phyloP scores from a whole-genome alignment of 2,329 filamentous ascomycete genomes.

The Albifimbria verrucaria region DNA sequence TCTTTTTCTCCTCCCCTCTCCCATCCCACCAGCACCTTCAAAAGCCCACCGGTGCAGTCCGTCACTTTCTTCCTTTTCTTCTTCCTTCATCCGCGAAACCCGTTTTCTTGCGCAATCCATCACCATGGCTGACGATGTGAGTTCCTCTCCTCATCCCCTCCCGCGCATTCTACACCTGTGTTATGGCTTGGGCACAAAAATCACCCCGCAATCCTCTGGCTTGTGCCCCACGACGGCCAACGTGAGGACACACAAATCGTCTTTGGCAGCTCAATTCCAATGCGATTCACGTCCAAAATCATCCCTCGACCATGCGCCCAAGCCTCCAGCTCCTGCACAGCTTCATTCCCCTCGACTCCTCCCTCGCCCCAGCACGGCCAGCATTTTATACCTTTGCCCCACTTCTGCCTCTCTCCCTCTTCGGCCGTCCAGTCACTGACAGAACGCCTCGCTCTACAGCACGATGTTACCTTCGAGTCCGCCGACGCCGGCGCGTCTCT shows the following conservation, averaged over 20 bases:
- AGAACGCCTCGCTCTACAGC: conserved; percentile 39
- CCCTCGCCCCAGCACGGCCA: too few species aligned
- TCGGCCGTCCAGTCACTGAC: conserved; percentile 3
- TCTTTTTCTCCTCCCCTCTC: conserved; percentile 24
- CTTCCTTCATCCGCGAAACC: conserved; percentile 21
- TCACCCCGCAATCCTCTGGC: conserved; percentile 45
- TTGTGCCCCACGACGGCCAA: conserved; percentile 31
- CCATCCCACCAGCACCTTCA: conserved; percentile 21
- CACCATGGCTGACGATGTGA: conserved; percentile 60
- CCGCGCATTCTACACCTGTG: conserved; percentile 16
- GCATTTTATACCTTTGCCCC: too few species aligned
- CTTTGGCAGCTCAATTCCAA: not conserved
- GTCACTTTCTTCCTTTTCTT: conserved; percentile 21
- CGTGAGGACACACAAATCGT: not conserved
- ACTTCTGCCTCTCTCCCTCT: too few species aligned
- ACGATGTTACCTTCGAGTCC: conserved; percentile 77
- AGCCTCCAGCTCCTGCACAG: too few species aligned
- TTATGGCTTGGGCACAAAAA: conserved; percentile 25
- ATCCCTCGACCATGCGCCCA: conserved; percentile 9
- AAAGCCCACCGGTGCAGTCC: conserved; percentile 15
- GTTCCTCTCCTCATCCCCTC: conserved; percentile 20
- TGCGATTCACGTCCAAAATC: not conserved
- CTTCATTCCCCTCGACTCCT: too few species aligned
- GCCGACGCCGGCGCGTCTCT: conserved; percentile 93
- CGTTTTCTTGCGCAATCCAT: conserved; percentile 38